Evolutionary conservation across 208 protist genomes (phyloP).

Genomic region (Naegleria gruberi): DNA sequence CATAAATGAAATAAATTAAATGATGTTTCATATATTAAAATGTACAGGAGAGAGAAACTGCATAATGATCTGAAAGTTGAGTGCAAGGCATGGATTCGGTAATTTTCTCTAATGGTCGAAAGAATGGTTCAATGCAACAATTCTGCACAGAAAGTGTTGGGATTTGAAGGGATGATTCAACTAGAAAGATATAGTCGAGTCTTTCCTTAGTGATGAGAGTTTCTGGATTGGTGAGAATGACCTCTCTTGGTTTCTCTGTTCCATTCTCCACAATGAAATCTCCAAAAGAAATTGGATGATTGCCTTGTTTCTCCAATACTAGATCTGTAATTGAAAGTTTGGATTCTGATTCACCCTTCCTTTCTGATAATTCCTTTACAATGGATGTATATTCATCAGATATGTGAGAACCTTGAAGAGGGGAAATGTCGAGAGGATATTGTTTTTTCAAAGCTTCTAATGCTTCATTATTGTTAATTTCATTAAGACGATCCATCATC

Average conservation of each 20-base stretch:
- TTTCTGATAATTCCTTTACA: too few relatives aligned
- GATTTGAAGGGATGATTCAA: not conserved
- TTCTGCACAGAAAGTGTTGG: not conserved
- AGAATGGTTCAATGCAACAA: not conserved
- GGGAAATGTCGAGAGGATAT: too few relatives aligned
- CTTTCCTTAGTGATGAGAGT: not conserved
- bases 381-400: too few relatives aligned
- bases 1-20: too few relatives aligned
- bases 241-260: not conserved
- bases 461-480: not conserved
- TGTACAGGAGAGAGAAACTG: too few relatives aligned
- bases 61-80: conserved; percentile 7
- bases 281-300: not conserved
- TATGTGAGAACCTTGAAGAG: too few relatives aligned
- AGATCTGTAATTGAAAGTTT: too few relatives aligned
- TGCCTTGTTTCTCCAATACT: not conserved
- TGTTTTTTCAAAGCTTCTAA: too few relatives aligned
- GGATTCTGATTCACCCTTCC: too few relatives aligned
- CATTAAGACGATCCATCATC: not conserved
- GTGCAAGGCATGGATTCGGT: not conserved
- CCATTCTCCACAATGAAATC: not conserved
- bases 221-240: not conserved
- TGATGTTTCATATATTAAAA: too few relatives aligned
- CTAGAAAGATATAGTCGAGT: not conserved
- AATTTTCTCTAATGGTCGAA: not conserved